phyloP scores from a whole-genome alignment of 2,329 filamentous ascomycete genomes.

The Rutstroemia sp. region DNA sequence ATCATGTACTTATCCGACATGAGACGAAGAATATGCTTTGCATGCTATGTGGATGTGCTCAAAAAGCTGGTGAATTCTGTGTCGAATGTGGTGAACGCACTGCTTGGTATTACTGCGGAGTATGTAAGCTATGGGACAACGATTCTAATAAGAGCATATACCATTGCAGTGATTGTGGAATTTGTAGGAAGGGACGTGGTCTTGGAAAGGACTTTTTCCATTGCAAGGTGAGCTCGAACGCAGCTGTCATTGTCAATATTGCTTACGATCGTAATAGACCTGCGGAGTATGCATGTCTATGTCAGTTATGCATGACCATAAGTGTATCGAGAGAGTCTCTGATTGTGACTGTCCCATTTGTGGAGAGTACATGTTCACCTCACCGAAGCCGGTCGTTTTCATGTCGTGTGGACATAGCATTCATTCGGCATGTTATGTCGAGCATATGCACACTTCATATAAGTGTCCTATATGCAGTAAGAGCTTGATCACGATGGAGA shows the following conservation, averaged over 20 bases:
- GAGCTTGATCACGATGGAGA: constrained; percentile 95
- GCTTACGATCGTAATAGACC: constrained; percentile 43
- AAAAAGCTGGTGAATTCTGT: constrained; percentile 74
- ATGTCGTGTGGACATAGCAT: constrained; percentile 96
- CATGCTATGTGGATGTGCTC: constrained; percentile 86
- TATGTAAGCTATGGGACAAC: constrained; percentile 97
- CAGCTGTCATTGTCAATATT: neutral
- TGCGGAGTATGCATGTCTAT: constrained; percentile 95
- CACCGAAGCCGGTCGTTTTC: constrained; percentile 79
- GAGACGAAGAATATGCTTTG: constrained; percentile 95
- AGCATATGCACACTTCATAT: constrained; percentile 85
- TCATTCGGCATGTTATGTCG: constrained; percentile 79
- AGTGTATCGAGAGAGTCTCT: constrained; percentile 88
- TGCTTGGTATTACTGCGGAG: constrained; percentile 85
- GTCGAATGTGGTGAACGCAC: constrained; percentile 66
- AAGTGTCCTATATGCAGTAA: constrained; percentile 96
- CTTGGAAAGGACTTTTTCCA: constrained; percentile 96
- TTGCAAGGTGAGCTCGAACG: constrained; percentile 69
- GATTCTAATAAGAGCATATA: constrained; percentile 87
- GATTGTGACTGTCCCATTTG: constrained; percentile 97
- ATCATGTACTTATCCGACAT: constrained; percentile 70
- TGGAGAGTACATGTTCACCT: constrained; percentile 93
- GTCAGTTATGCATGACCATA: constrained; percentile 74
- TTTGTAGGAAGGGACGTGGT: constrained; percentile 84
- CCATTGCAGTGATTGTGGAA: constrained; percentile 92